Percentiles rank a stretch among this genome's conserved stretches.
Conservation (phyloP, 129 eudicot genomes). For the Saussurea involucrata region DNA sequence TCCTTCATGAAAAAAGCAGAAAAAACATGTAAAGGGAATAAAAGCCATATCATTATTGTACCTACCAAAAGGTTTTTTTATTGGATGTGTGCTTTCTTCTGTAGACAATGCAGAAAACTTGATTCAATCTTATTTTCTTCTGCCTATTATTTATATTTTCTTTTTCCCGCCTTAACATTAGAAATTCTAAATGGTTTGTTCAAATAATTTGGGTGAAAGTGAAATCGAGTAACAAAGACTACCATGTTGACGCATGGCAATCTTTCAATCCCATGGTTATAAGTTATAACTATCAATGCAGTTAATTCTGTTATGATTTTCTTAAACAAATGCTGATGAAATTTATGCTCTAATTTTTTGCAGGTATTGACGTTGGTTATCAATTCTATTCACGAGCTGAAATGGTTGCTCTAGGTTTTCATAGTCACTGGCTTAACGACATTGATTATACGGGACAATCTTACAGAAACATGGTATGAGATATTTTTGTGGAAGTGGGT, state of each 20-base stretch:
- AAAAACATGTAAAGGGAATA: neutral
- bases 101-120: neutral
- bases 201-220: neutral
- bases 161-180: neutral
- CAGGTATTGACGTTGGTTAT: constrained; percentile 52
- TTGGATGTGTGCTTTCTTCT: neutral
- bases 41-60: neutral
- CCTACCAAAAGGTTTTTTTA: too few species aligned
- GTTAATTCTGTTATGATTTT: neutral
- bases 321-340: neutral
- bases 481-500: neutral
- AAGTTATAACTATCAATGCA: neutral
- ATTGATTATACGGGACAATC: constrained; percentile 43
- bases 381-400: constrained; percentile 49
- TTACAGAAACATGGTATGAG: constrained; percentile 12
- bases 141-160: neutral
- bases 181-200: neutral
- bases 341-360: neutral
- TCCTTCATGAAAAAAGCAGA: neutral
- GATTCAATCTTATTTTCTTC: neutral
- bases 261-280: neutral
- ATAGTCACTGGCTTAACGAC: constrained; percentile 43
- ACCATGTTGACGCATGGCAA: neutral
- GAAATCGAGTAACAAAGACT: neutral
- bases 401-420: constrained; percentile 58